Conservation (phyloP, 352 stramenopile species). For the Pythium oligandrum region DNA sequence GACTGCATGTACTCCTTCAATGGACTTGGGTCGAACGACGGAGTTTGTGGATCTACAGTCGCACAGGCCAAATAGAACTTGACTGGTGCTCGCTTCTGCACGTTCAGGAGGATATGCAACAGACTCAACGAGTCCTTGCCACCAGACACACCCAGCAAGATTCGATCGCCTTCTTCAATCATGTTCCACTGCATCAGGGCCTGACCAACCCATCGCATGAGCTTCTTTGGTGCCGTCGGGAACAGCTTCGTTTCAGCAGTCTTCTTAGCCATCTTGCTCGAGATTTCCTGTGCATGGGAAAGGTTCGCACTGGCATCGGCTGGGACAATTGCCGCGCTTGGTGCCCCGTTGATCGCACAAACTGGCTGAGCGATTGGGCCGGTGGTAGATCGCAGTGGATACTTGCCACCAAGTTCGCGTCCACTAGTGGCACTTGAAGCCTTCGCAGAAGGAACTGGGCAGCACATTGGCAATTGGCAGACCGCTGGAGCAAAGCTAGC, state of each 20-base stretch:
- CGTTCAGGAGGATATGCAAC: conserved; percentile 89
- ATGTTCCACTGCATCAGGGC: conserved; percentile 89
- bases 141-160: conserved; percentile 91
- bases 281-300: conserved; percentile 7
- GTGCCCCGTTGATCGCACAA: neutral
- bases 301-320: neutral
- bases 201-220: conserved; percentile 41
- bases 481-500: too few species aligned
- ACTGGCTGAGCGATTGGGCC: neutral
- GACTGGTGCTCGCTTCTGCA: conserved; percentile 82
- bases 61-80: conserved; percentile 60
- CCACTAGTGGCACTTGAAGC: conserved; percentile 16
- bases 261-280: conserved; percentile 16
- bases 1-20: conserved; percentile 91
- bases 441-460: conserved; percentile 15
- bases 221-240: conserved; percentile 38
- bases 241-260: conserved; percentile 19
- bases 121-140: conserved; percentile 93
- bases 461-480: conserved; percentile 10
- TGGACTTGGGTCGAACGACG: conserved; percentile 91
- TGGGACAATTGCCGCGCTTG: neutral
- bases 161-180: conserved; percentile 88
- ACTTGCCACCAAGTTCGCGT: conserved; percentile 42
- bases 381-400: conserved; percentile 31
- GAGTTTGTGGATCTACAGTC: conserved; percentile 10